phyloP scores from a whole-genome alignment of 2,329 filamentous ascomycete genomes.

The Ophiostoma montium region DNA sequence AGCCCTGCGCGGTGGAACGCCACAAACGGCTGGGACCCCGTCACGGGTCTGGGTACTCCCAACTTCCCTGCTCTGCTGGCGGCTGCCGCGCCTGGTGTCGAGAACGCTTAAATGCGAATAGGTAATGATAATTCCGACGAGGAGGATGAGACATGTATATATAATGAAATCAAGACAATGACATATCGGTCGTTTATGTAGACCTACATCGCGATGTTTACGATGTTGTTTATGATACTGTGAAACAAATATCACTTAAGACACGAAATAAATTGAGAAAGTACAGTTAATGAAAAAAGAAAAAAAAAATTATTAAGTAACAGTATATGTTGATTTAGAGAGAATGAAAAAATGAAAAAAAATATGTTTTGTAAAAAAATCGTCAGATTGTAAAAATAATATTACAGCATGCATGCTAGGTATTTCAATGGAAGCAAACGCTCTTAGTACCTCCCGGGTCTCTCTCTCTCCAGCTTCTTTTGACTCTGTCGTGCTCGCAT shows the following conservation, averaged over 20 bases:
- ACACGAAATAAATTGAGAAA: too few species aligned
- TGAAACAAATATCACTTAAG: too few species aligned
- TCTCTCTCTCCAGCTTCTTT: neutral
- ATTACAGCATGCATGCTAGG: too few species aligned
- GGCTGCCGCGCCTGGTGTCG: constrained; percentile 9
- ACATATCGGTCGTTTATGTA: too few species aligned
- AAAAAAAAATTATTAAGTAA: too few species aligned
- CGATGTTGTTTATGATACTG: too few species aligned
- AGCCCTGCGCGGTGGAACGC: constrained; percentile 18
- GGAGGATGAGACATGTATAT: neutral
- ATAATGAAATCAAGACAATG: too few species aligned
- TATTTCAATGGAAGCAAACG: too few species aligned
- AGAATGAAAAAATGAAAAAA: neutral
- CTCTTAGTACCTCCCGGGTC: neutral
- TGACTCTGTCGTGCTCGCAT: constrained; percentile 18
- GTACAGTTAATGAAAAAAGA: neutral
- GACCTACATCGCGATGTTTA: too few species aligned
- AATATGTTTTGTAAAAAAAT: neutral
- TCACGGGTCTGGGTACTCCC: constrained; percentile 19
- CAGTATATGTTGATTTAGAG: too few species aligned
- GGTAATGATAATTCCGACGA: too few species aligned
- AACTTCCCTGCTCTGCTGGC: constrained; percentile 11
- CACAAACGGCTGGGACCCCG: constrained; percentile 21
- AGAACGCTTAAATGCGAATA: neutral
- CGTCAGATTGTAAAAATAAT: too few species aligned